Base-by-base conservation (phyloP, 1,284 basidiomycete species). In the Irpex sp. region DNA sequence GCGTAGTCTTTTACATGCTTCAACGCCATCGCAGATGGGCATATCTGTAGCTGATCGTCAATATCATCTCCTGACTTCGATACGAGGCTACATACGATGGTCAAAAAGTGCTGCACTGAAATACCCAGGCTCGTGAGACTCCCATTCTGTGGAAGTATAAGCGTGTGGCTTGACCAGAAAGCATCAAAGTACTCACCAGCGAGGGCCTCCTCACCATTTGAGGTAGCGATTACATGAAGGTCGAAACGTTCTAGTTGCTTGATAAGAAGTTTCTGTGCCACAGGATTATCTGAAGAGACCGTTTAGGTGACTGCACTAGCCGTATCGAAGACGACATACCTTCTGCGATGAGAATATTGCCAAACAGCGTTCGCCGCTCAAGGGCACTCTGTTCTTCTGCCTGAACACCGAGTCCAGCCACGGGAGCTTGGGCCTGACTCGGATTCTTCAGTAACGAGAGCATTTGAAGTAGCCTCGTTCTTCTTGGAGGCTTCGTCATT, bases 11-110 rank as follows among this genome's bases (percentile, higher is more conserved):
- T 89, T 89, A 46, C 85, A 81, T 4, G 88, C 88, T 68, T 89
- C 87, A 5, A 90, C 87, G 9, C 88, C 88, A 67, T 90, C 88
- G 66, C 87, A 89, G 61, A 90, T 78, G 1, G 88, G 88, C 88
- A 90, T 90, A 69, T 90, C 88, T 90, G 62, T 5, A 13, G 6
- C 4, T 7, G 21, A 5, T 7, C 21, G 26, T 46, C 43, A 21
- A 60, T 53, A 63, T 15, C 35, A 49, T 26, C 33, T 63, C 36
- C n/a, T 33, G 55, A 39, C 33, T 46, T 36, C 5, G 39, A 62
- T 0, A 4, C 21, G 51, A 26, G 37, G 35, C 15, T 4, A 54
- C 0, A 76, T 67, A 89, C 87, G 88, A 72, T 90, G 88, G 69
- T 90, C 88, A 67, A 90, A 90, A 36, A 90, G 69, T 2, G 88